Conservation (phyloP, 352 stramenopile species). For the Thraustochytrium sp. region DNA sequence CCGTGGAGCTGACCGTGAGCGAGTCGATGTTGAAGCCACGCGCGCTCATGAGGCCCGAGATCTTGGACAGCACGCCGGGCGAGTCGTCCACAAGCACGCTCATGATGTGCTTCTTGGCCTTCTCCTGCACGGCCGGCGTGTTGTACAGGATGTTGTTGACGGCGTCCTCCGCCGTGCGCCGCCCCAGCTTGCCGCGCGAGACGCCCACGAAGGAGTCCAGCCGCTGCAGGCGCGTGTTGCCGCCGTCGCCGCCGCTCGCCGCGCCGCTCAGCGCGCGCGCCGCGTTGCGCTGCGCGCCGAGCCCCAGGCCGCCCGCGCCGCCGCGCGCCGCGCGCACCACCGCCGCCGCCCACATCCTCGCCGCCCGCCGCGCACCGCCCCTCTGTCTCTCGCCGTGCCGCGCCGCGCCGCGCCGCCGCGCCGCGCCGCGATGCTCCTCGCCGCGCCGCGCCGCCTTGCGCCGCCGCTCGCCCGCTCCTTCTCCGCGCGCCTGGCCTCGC, state of each 20-base stretch:
- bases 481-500: too few species aligned
- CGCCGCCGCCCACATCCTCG: too few species aligned
- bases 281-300: too few species aligned
- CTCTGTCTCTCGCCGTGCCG: too few species aligned
- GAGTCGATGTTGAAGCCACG: constrained; percentile 46
- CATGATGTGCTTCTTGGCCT: constrained; percentile 37
- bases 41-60: constrained; percentile 38
- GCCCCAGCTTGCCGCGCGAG: not conserved
- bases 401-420: too few species aligned
- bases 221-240: not conserved
- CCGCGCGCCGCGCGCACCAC: too few species aligned
- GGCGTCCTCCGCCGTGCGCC: constrained; percentile 36
- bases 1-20: constrained; percentile 32
- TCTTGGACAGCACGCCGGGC: constrained; percentile 39
- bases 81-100: constrained; percentile 34
- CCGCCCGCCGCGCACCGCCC: too few species aligned
- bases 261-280: not conserved
- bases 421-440: too few species aligned
- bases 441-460: too few species aligned
- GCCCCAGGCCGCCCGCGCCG: too few species aligned
- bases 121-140: constrained; percentile 21
- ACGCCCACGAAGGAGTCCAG: constrained; percentile 32
- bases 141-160: constrained; percentile 47
- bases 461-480: too few species aligned
- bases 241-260: not conserved